Percentiles rank a stretch among this genome's conserved stretches.
Evolutionary conservation across 345 rosid genomes (phyloP).

Genomic region (Excoecaria agallocha): DNA sequence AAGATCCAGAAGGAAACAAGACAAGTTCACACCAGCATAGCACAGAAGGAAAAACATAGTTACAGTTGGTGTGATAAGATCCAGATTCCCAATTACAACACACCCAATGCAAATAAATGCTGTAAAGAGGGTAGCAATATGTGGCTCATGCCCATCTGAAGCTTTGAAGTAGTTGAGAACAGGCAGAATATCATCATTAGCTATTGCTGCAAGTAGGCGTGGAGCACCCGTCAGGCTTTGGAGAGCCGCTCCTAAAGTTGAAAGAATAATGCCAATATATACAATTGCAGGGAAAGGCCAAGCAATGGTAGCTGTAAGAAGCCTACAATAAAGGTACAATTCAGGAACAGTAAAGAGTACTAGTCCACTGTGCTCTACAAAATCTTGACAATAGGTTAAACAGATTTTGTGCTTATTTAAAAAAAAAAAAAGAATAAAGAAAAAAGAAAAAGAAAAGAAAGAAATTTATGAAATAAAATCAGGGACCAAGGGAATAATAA

Average conservation of each 20-base stretch:
- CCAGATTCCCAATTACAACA: constrained; percentile 92
- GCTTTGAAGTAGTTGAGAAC: constrained; percentile 93
- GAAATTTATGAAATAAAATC: neutral
- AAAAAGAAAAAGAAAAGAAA: neutral
- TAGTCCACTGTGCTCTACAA: neutral
- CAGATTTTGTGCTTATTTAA: neutral
- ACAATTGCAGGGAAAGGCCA: constrained; percentile 90
- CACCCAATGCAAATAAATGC: constrained; percentile 83
- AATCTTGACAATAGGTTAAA: neutral
- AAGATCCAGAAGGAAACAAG: constrained; percentile 98
- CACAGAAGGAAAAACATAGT: constrained; percentile 98
- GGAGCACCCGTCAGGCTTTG: constrained; percentile 99
- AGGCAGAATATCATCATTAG: constrained; percentile 98
- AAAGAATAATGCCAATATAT: constrained; percentile 88
- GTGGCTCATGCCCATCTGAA: constrained; percentile 83
- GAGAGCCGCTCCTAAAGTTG: constrained; percentile 99
- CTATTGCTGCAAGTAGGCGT: constrained; percentile 97
- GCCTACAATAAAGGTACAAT: constrained; percentile 43
- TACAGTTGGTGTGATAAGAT: constrained; percentile 93
- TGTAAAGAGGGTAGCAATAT: constrained; percentile 88
- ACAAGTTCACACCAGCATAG: constrained; percentile 95
- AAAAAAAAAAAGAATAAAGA: neutral
- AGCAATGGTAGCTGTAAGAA: constrained; percentile 91
- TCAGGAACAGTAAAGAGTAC: constrained; percentile 13
- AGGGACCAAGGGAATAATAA: neutral